These are phyloP conservation scores for Neurospora sp. DNA, from an alignment of 495 filamentous ascomycete genomes.

Conservation along the genomic window DNA sequence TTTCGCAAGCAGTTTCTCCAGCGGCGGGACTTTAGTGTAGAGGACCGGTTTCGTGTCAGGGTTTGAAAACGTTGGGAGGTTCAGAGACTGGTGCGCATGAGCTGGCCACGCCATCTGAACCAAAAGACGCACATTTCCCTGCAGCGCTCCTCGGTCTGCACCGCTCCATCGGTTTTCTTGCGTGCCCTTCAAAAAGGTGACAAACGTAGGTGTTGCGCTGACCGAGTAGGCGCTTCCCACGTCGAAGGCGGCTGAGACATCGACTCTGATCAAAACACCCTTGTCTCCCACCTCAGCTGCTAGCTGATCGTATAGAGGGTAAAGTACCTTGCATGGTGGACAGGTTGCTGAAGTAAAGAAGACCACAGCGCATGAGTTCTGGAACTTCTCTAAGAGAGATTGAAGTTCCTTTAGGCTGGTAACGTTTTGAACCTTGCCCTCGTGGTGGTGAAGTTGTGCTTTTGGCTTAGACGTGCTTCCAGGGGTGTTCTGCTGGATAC, in stretches of 20 bases:
- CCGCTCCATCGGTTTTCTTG: conserved; percentile 75
- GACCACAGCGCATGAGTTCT: conserved; percentile 62
- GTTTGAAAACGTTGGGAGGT: conserved; percentile 58
- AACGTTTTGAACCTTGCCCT: conserved; percentile 25
- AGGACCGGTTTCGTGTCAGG: conserved; percentile 53
- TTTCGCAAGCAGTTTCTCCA: conserved; percentile 76
- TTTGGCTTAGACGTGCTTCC: conserved; percentile 25
- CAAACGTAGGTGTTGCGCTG: conserved; percentile 78
- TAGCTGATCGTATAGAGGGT: conserved; percentile 74
- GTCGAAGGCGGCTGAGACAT: conserved; percentile 57
- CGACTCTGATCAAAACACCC: conserved; percentile 73
- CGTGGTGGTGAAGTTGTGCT: conserved; percentile 18
- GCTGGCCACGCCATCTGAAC: conserved; percentile 66
- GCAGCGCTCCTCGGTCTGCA: conserved; percentile 56
- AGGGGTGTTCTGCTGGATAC: conserved; percentile 31
- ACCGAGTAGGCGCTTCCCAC: conserved; percentile 58
- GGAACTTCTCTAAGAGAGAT: conserved; percentile 45
- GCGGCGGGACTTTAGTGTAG: conserved; percentile 71
- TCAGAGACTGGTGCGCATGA: conserved; percentile 64
- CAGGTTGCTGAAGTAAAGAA: conserved; percentile 92
- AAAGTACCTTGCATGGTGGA: conserved; percentile 72
- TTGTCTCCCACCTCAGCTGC: conserved; percentile 63
- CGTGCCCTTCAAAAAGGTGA: conserved; percentile 70
- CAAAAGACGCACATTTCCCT: conserved; percentile 62
- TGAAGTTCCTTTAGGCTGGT: conserved; percentile 48